These are phyloP conservation scores for Coemansia sp. DNA, from an alignment of 192 early-diverging fungal species.

Conservation along the genomic window DNA sequence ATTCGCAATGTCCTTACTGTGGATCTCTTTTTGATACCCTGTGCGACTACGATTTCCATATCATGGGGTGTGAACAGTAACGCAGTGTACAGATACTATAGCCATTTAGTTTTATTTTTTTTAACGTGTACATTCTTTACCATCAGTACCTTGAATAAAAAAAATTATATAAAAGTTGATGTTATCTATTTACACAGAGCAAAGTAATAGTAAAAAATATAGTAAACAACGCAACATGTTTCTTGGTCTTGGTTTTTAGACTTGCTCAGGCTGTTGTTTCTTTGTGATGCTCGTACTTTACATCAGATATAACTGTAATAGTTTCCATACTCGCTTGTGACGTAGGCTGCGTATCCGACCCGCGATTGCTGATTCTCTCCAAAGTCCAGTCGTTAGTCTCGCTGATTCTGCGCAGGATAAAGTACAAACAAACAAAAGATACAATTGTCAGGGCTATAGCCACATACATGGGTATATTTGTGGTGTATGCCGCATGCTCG, in stretches of 20 bases:
- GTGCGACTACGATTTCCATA: not conserved
- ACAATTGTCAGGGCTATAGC: slow-evolving; percentile 12
- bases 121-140: too few relatives aligned
- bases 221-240: not conserved
- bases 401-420: slow-evolving; percentile 34
- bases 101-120: too few relatives aligned
- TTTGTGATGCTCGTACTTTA: slow-evolving; percentile 12
- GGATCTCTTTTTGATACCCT: not conserved
- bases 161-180: too few relatives aligned
- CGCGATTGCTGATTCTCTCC: slow-evolving; percentile 19
- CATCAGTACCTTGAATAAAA: too few relatives aligned
- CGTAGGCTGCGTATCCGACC: not conserved
- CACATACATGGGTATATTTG: slow-evolving; percentile 30
- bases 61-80: not conserved
- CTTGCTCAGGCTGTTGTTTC: not conserved
- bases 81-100: not conserved
- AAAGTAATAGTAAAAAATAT: not conserved
- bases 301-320: slow-evolving; percentile 8
- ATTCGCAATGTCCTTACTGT: not conserved
- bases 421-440: slow-evolving; percentile 27
- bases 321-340: slow-evolving; percentile 7
- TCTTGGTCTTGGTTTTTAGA: not conserved
- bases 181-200: not conserved
- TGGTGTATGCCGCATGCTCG: slow-evolving; percentile 11
- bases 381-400: slow-evolving; percentile 48